Evolutionary conservation across 805 yeast species (phyloP), one percentile per base, ranked within the genome.

Genomic region (Yamadazyma phyllophila): DNA sequence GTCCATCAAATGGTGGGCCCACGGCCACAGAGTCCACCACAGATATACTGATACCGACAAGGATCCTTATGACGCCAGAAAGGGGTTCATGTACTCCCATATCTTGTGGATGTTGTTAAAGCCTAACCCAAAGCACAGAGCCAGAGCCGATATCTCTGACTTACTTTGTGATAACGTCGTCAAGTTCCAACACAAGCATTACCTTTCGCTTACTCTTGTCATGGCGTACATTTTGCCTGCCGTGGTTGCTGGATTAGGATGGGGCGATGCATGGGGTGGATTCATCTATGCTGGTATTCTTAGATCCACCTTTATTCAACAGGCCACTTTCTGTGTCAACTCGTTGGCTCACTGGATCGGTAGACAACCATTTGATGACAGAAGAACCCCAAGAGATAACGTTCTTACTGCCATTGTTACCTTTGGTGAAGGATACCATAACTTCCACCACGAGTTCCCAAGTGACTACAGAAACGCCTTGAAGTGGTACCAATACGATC

Each of bases 371-470:
- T 87, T 86, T 53, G 95, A 86, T 63, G 92, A 87, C 63, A 80
- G 86, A 69, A 82, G 91, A 78, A 85, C 92, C 29, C 94, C 94
- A 55, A 78, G 94, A 69, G 92, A 87, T 67, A 90, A 85, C 65
- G 78, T 81, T 61, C 59, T 87, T 51, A 85, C 94, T 41, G 94
- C 94, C 4, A 69, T 86, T 48, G 89, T 85, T 48, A 87, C 95
- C 0, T 85, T 86, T 59, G 95, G 95, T 66, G 95, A 87, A 69
- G 95, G 95, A 52, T 85, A 86, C 74, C 94, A 87, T 61, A 87
- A 87, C 69, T 87, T 86, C 81, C 95, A 87, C 66, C 95, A 87
- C 65, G 95, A 86, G 73, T 87, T 86, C 77, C 94, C 95, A 58
- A 78, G 88, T 14, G 95, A 87, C 69, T 87, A 86, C 77, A 81